These are phyloP conservation scores for Zygotorulaspora chibaensis DNA, from an alignment of 805 yeast genomes.

Conservation along the genomic window DNA sequence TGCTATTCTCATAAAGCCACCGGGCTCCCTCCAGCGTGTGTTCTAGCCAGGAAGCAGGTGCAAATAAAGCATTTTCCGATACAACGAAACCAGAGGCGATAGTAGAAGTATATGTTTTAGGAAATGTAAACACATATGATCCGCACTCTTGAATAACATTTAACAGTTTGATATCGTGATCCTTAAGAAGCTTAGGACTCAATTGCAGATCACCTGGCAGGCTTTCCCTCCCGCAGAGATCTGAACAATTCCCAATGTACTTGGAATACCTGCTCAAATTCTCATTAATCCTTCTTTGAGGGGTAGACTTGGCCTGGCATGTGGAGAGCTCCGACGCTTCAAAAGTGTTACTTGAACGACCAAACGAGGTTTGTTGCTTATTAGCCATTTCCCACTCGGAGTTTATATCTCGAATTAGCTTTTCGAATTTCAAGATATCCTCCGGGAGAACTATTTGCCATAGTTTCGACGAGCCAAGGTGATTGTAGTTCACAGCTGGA, in stretches of 20 bases:
- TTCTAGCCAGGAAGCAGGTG: slow-evolving; percentile 53
- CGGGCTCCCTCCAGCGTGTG: slow-evolving; percentile 45
- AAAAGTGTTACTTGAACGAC: slow-evolving; percentile 7
- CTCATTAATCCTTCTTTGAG: not conserved
- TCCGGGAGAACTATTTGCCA: slow-evolving; percentile 64
- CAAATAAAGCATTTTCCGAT: slow-evolving; percentile 54
- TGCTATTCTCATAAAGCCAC: slow-evolving; percentile 47
- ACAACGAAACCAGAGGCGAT: slow-evolving; percentile 54
- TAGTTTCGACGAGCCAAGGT: slow-evolving; percentile 49
- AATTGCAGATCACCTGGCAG: slow-evolving; percentile 4
- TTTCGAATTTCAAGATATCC: slow-evolving; percentile 50
- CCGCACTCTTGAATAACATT: slow-evolving; percentile 57
- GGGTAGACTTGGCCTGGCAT: slow-evolving; percentile 43
- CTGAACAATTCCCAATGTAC: slow-evolving; percentile 5
- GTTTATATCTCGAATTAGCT: slow-evolving; percentile 23
- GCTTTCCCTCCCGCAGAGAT: slow-evolving; percentile 11
- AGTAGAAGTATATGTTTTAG: slow-evolving; percentile 48
- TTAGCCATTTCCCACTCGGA: not conserved
- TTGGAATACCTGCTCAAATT: slow-evolving; percentile 11
- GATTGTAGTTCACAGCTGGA: slow-evolving; percentile 49
- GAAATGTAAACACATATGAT: slow-evolving; percentile 55
- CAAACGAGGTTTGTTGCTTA: not conserved
- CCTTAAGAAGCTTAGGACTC: slow-evolving; percentile 43
- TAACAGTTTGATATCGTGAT: slow-evolving; percentile 45
- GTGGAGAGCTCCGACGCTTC: slow-evolving; percentile 46